Percentiles rank a stretch among this genome's conserved stretches.
phyloP scores from a whole-genome alignment of 169 alveolate species.

The Plasmodium cynomolgi region DNA sequence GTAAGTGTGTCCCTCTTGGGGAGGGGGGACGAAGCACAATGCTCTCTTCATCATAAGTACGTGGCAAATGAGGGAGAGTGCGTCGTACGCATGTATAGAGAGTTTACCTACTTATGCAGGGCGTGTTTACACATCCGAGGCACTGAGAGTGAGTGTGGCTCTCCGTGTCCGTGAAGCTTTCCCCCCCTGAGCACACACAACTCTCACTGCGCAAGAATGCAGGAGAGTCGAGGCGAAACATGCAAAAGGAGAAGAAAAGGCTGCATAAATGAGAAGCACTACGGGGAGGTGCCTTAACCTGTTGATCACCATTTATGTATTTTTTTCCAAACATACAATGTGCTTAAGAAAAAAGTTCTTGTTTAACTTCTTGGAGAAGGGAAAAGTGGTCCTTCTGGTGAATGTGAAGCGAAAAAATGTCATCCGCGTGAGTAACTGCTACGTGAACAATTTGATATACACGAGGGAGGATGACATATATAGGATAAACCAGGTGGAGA shows the following conservation, averaged over 20 bases:
- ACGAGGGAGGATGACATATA: conserved; percentile 76
- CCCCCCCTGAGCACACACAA: not conserved
- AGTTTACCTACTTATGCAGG: not conserved
- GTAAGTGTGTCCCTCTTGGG: not conserved
- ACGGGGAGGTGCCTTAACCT: not conserved
- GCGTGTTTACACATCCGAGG: not conserved
- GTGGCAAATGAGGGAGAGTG: not conserved
- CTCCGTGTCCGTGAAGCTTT: not conserved
- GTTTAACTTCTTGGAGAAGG: conserved; percentile 9
- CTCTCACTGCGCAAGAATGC: not conserved
- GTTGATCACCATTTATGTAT: not conserved
- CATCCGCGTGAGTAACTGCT: conserved; percentile 6
- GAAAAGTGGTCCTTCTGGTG: not conserved
- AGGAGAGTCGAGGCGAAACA: not conserved
- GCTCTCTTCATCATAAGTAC: not conserved
- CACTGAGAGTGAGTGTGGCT: not conserved
- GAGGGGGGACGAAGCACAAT: not conserved
- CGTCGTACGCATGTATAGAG: not conserved
- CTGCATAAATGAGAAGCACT: conserved; percentile 11
- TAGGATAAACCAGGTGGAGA: conserved; percentile 9
- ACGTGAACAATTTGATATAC: conserved; percentile 24
- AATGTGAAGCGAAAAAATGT: conserved; percentile 6
- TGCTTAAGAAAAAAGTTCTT: conserved; percentile 11
- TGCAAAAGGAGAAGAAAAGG: not conserved
- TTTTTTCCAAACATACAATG: conserved; percentile 28